Evolutionary conservation across 768 basidiomycete species (phyloP).

Genomic region (Suillus subalutaceus): DNA sequence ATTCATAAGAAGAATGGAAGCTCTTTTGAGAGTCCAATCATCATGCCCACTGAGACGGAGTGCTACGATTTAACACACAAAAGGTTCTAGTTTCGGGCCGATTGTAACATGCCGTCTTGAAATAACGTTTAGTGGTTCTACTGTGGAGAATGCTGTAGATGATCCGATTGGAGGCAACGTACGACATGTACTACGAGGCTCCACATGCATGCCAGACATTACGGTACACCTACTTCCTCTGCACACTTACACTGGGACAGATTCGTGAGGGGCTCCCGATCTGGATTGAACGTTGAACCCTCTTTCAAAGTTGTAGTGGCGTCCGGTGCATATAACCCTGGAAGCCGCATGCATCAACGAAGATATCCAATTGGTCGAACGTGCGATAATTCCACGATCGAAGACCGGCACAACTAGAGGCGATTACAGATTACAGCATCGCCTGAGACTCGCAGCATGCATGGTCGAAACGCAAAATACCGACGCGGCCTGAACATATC

Average conservation of each 20-base stretch:
- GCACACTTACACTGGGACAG: not conserved
- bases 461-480: not conserved
- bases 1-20: conserved; percentile 3
- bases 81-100: not conserved
- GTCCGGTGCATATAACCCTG: not conserved
- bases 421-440: not conserved
- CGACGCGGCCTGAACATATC: not conserved
- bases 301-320: not conserved
- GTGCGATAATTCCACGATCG: not conserved
- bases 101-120: not conserved
- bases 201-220: not conserved
- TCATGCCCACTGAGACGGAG: not conserved
- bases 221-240: not conserved
- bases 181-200: not conserved
- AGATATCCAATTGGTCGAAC: not conserved
- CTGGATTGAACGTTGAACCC: not conserved
- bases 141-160: not conserved
- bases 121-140: not conserved
- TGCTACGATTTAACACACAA: not conserved
- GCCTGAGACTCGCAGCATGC: not conserved
- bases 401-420: not conserved
- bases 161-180: not conserved
- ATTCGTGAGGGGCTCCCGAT: not conserved
- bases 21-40: not conserved
- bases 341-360: not conserved